Conservation (phyloP, 1,284 basidiomycete genomes). For the Pisolithus thermaeus region DNA sequence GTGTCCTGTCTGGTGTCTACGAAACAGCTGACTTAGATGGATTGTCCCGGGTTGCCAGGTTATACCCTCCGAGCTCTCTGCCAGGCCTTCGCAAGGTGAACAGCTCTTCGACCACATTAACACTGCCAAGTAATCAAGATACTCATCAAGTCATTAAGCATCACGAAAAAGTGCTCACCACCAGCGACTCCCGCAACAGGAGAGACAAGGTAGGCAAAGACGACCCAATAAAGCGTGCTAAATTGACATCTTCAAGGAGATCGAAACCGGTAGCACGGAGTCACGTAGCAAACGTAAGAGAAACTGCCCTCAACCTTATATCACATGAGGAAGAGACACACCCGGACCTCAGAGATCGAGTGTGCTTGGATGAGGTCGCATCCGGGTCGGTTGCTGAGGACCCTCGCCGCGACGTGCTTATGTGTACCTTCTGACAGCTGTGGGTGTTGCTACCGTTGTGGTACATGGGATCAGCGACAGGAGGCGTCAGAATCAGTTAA, state of each 20-base stretch:
- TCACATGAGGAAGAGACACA: constrained; percentile 24
- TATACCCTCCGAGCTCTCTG: too few relatives aligned
- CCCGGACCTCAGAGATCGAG: constrained; percentile 82
- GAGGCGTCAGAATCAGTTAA: too few relatives aligned
- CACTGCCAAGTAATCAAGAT: too few relatives aligned
- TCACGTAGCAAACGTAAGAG: too few relatives aligned
- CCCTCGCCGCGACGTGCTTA: constrained; percentile 37
- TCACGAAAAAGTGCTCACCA: constrained; percentile 53
- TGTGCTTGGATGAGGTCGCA: constrained; percentile 82
- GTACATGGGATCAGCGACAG: too few relatives aligned
- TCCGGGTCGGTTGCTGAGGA: constrained; percentile 68
- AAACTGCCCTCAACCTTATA: not conserved
- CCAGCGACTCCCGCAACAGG: constrained; percentile 46
- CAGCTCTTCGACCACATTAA: too few relatives aligned
- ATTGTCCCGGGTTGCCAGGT: too few relatives aligned
- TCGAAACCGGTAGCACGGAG: constrained; percentile 36
- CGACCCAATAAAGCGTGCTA: constrained; percentile 41
- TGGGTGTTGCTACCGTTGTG: too few relatives aligned
- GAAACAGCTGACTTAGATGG: too few relatives aligned
- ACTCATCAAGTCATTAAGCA: constrained; percentile 51
- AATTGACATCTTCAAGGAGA: constrained; percentile 10
- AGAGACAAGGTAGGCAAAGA: constrained; percentile 49
- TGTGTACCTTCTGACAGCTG: too few relatives aligned
- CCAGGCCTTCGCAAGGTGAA: too few relatives aligned
- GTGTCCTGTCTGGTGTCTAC: too few relatives aligned